phyloP scores from a whole-genome alignment of 148 eudicot species.

The Cornus controversa region DNA sequence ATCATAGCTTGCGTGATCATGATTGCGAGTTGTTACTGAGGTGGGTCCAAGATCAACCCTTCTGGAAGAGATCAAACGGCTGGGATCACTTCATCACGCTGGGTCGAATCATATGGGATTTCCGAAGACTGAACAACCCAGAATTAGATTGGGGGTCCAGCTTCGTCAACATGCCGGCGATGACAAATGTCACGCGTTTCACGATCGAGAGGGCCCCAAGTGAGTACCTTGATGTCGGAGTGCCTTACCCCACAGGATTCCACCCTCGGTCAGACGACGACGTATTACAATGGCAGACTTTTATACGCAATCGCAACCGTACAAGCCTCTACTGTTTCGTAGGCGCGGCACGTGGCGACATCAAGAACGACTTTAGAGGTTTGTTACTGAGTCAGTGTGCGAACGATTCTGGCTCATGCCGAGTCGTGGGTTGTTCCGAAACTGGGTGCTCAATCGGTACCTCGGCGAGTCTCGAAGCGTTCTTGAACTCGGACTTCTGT shows the following conservation, averaged over 20 bases:
- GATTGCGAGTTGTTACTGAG: slow-evolving; percentile 38
- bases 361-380: slow-evolving; percentile 33
- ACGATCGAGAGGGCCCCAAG: slow-evolving; percentile 50
- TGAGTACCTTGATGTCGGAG: slow-evolving; percentile 51
- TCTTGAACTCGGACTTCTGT: slow-evolving; percentile 46
- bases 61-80: slow-evolving; percentile 44
- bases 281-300: slow-evolving; percentile 57
- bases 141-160: slow-evolving; percentile 56
- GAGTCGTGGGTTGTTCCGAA: slow-evolving; percentile 42
- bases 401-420: slow-evolving; percentile 33
- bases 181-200: slow-evolving; percentile 56
- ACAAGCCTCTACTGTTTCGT: slow-evolving; percentile 35
- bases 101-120: slow-evolving; percentile 83
- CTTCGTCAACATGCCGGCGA: slow-evolving; percentile 51
- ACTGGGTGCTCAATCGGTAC: slow-evolving; percentile 32
- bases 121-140: slow-evolving; percentile 54
- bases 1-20: slow-evolving; percentile 35
- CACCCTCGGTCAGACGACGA: slow-evolving; percentile 51
- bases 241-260: slow-evolving; percentile 88
- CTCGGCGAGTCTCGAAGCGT: slow-evolving; percentile 27
- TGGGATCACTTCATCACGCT: slow-evolving; percentile 66
- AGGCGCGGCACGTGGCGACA: slow-evolving; percentile 28
- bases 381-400: slow-evolving; percentile 26
- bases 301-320: slow-evolving; percentile 40
- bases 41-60: slow-evolving; percentile 36